Evolutionary conservation across 208 protist species (phyloP).

Genomic region (Borovskyia barvae): DNA sequence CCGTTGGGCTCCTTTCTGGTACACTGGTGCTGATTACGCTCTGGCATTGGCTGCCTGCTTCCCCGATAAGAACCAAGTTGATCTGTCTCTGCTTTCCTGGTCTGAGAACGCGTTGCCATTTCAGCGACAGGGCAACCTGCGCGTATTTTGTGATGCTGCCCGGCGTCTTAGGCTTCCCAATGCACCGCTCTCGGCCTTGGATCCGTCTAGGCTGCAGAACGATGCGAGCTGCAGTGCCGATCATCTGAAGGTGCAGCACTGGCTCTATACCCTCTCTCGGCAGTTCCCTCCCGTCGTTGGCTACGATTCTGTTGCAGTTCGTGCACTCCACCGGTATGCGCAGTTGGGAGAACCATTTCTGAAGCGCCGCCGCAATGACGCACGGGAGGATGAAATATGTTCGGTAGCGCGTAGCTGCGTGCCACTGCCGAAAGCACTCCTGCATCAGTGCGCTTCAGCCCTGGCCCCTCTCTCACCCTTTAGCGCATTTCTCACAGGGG

Average conservation of each 20-base stretch:
- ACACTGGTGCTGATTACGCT: slow-evolving; percentile 70
- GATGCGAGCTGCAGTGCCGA: slow-evolving; percentile 35
- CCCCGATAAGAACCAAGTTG: slow-evolving; percentile 46
- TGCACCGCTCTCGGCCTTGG: slow-evolving; percentile 40
- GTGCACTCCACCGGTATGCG: slow-evolving; percentile 36
- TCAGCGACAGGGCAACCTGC: slow-evolving; percentile 59
- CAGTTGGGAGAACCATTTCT: slow-evolving; percentile 53
- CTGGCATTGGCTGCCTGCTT: slow-evolving; percentile 64
- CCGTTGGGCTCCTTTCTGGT: slow-evolving; percentile 43
- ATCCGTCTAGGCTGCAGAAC: slow-evolving; percentile 38
- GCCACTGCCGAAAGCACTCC: slow-evolving; percentile 2
- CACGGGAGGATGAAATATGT: slow-evolving; percentile 3
- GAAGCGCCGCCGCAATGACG: slow-evolving; percentile 13
- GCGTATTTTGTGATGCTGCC: slow-evolving; percentile 52
- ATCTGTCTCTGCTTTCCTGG: slow-evolving; percentile 59
- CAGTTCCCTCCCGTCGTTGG: slow-evolving; percentile 33
- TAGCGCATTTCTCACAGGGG: no score
- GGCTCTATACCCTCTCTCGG: slow-evolving; percentile 56
- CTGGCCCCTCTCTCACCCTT: slow-evolving; percentile 15
- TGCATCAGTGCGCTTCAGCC: slow-evolving; percentile 11
- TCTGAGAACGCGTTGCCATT: slow-evolving; percentile 38
- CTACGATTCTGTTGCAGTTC: slow-evolving; percentile 47
- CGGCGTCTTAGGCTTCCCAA: slow-evolving; percentile 35
- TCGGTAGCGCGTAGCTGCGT: slow-evolving; percentile 9
- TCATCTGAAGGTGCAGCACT: slow-evolving; percentile 78